phyloP scores from a whole-genome alignment of 1,139 yeast genomes.

The Kluyveromyces sp. region DNA sequence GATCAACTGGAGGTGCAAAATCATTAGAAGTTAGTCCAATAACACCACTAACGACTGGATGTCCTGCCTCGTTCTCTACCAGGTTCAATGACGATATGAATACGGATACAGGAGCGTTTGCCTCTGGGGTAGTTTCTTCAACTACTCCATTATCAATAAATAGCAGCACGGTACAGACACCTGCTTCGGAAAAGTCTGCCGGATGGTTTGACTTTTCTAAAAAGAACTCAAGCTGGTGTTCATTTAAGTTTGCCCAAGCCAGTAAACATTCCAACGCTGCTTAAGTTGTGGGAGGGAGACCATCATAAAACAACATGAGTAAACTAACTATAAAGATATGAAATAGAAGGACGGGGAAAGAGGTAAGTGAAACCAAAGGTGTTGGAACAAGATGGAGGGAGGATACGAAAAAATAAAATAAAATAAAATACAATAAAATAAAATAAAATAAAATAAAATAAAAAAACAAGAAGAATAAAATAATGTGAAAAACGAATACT shows the following conservation, averaged over 20 bases:
- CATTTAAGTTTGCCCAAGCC: not conserved
- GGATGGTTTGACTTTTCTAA: constrained; percentile 4
- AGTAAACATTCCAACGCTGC: not conserved
- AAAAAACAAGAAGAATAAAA: no score
- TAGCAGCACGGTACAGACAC: not conserved
- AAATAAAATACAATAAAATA: no score
- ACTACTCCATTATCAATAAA: constrained; percentile 1
- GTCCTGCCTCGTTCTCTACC: not conserved
- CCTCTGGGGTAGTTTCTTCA: not conserved
- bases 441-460: no score
- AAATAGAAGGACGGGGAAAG: not conserved
- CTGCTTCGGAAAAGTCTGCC: not conserved
- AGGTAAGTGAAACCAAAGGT: not conserved
- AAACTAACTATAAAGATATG: not conserved
- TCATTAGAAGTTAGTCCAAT: not conserved
- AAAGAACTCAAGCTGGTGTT: constrained; percentile 1
- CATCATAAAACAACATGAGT: not conserved
- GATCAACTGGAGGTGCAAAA: not conserved
- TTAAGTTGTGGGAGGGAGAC: not conserved
- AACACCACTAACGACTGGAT: not conserved
- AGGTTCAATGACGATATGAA: not conserved
- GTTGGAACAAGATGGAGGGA: no score
- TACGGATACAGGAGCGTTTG: not conserved
- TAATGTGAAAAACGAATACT: no score
- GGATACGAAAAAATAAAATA: no score